Percentiles rank a stretch among this genome's conserved stretches.
Conservation (phyloP, 2,329 filamentous ascomycete genomes). For the Mycosphaerella sp. region DNA sequence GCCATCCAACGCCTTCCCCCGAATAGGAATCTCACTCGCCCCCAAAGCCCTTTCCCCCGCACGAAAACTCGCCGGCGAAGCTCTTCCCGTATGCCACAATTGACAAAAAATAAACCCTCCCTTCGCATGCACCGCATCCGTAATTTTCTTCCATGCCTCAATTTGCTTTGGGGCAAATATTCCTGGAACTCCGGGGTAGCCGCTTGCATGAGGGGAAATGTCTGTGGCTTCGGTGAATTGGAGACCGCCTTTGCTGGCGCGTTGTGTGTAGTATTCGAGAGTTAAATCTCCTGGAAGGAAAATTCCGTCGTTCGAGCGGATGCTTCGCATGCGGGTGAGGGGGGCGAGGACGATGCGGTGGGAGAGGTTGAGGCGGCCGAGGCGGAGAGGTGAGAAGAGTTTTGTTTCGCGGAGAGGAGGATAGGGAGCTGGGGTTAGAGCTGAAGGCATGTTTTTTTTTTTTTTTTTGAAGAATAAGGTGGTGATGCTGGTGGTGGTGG, state of each 20-base stretch:
- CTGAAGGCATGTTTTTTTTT: constrained; percentile 15
- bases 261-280: constrained; percentile 50
- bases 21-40: constrained; percentile 32
- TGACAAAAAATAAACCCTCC: constrained; percentile 57
- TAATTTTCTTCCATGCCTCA: constrained; percentile 53
- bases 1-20: constrained; percentile 24
- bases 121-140: constrained; percentile 57
- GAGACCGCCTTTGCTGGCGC: constrained; percentile 44
- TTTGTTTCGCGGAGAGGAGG: constrained; percentile 18
- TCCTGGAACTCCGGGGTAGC: constrained; percentile 49
- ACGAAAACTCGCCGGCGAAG: constrained; percentile 22
- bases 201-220: constrained; percentile 40
- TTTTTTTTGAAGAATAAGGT: not conserved
- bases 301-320: constrained; percentile 34
- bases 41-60: constrained; percentile 23
- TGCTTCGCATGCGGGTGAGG: constrained; percentile 37
- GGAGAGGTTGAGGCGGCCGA: constrained; percentile 33
- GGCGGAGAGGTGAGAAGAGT: constrained; percentile 32
- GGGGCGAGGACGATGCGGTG: constrained; percentile 38
- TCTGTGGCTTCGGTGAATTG: constrained; percentile 50
- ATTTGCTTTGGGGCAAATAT: constrained; percentile 53
- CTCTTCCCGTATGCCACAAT: constrained; percentile 55
- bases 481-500: not conserved
- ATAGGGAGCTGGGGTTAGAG: constrained; percentile 13
- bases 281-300: constrained; percentile 38